phyloP scores from a whole-genome alignment of 768 basidiomycete genomes.

The Lyophyllum shimeji region DNA sequence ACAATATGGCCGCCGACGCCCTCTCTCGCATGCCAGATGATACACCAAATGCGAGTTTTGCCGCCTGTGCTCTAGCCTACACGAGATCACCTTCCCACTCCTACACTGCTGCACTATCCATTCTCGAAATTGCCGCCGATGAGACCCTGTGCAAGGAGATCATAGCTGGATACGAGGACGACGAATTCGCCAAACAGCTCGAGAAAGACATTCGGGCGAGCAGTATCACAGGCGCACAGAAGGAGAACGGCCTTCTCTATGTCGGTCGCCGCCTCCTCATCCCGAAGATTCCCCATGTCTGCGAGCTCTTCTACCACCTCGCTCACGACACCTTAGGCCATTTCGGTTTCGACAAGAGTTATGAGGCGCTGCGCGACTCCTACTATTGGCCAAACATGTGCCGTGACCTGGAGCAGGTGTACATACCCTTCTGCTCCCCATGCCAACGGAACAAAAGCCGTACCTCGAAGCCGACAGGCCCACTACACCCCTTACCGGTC shows the following conservation, averaged over 20 bases:
- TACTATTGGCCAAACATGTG: constrained; percentile 38
- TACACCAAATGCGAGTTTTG: background rate
- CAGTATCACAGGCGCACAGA: background rate
- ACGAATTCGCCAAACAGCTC: background rate
- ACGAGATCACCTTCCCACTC: background rate
- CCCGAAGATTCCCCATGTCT: constrained; percentile 16
- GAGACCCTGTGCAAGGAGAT: background rate
- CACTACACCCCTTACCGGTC: constrained; percentile 25
- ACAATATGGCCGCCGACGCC: constrained; percentile 32
- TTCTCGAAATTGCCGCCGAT: background rate
- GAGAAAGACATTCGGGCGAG: background rate
- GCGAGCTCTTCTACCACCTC: constrained; percentile 22
- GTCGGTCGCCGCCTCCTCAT: constrained; percentile 22
- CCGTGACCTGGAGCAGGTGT: constrained; percentile 4
- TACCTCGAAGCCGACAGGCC: constrained; percentile 23
- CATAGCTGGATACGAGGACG: background rate
- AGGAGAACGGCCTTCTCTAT: constrained; percentile 20
- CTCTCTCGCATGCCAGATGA: constrained; percentile 25
- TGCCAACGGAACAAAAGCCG: constrained; percentile 27
- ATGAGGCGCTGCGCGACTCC: constrained; percentile 18
- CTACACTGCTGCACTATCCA: background rate
- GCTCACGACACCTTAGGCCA: constrained; percentile 31
- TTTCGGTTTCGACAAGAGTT: constrained; percentile 35
- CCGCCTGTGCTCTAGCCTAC: constrained; percentile 7
- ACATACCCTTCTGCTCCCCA: constrained; percentile 9